Evolutionary conservation across 2,329 filamentous ascomycete genomes (phyloP), one percentile per base, ranked within the genome.

Genomic region (Sarocladium oryzae): DNA sequence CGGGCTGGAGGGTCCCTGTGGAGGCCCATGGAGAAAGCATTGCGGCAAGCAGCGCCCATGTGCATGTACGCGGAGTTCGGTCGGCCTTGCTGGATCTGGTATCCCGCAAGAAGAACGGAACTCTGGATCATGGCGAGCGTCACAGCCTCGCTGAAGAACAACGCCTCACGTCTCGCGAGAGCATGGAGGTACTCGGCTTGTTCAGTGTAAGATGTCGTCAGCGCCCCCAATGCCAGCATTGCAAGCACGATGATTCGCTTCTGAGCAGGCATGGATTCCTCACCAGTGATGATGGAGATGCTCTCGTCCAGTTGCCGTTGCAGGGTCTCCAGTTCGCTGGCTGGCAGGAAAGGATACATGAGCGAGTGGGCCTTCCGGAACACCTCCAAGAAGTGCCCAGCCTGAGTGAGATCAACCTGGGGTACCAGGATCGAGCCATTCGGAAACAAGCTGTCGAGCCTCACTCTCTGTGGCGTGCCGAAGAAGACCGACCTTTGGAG

Each of bases 401-500:
- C 40, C n/a, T 45, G 40, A 45, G 21, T 15, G 21, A 45, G 23
- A 23, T 45, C 40, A n/a, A 45, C 40, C 21, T 45, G 40, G 15
- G 40, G 40, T 45, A 10, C 28, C 13, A 45, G 20, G 21, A 45
- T n/a, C 4, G 40, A 26, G 7, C 40, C 40, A 26, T 20, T 45
- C 28, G 40, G 40, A 20, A 45, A 45, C 8, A 18, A 8, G n/a
- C 11, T 26, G 15, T 45, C 40, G 4, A 45, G 53, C 75, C 71
- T 57, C 75, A 72, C 54, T 74, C 72, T 7, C 18, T 45, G 40
- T 5, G 40, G 40, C 18, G 40, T 45, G n/a, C 63, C 63, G 52
- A 65, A 65, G 53, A 62, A 65, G 24, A 65, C 49, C 32, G 55
- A 54, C 23, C 63, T 54, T 37, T 63, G 60, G 45, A 58, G 60